Evolutionary conservation across 441 rosid genomes (phyloP), one percentile per base, ranked within the genome.

Genomic region (California macrophylla): DNA sequence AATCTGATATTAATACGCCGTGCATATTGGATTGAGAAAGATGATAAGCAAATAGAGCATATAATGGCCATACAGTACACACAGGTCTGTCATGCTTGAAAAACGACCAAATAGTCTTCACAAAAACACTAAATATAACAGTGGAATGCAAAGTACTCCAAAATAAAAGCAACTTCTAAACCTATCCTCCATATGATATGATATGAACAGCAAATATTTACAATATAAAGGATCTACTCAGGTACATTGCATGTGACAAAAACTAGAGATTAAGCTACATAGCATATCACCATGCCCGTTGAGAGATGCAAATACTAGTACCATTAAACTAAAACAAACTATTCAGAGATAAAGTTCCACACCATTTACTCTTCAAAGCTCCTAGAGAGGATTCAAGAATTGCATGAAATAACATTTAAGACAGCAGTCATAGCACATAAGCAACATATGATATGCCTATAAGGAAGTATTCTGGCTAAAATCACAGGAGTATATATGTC

Each of bases 1-100:
- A 64, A 68, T 25, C 8, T 58, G 58, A 42, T 28, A 72, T 61
- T 61, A 60, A 20, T 60, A n/a, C 64, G 20, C 62, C 65, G 26
- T 64, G 34, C 66, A 52, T 20, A 36, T 28, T 25, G n/a, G 34
- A 30, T 26, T 62, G 3, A 15, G 18, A 15, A 6, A 63, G 66
- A 63, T 28, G 18, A 2, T 23, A 24, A 56, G 28, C 63, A 56
- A 21, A 47, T n/a, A 54, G 9, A 50, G 58, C 3, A 20, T 8
- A 21, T 54, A 20, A 23, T 21, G 61, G 21, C 61, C 26, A 54
- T 20, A 54, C 20, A 8, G 26, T 1, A 9, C 45, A 7, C 58
- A 50, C 50, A 36, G 9, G 16, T 50, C 16, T 50, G 58, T 50
- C 58, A 18, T n/a, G 16, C 58, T 50, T 50, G 58, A 50, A 50